Evolutionary conservation across 768 basidiomycete genomes (phyloP).

Genomic region (Hygrocybe coccinea): DNA sequence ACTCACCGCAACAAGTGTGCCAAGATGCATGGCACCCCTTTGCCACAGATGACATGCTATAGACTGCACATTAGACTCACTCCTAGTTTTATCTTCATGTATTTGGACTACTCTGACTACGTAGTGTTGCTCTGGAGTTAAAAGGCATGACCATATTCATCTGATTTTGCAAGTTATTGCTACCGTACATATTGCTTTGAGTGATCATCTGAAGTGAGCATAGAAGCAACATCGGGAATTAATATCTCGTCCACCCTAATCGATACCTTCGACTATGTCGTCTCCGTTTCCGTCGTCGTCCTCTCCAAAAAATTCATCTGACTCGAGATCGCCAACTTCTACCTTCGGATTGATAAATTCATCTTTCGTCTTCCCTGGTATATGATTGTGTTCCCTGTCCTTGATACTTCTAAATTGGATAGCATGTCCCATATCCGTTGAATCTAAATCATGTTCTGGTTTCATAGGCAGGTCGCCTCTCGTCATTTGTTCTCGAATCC

Average conservation of each 20-base stretch:
- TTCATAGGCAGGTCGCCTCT: constrained; percentile 52
- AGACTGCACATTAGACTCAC: background rate
- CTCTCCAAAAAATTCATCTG: constrained; percentile 42
- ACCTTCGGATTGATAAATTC: constrained; percentile 1
- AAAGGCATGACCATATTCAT: too few relatives aligned
- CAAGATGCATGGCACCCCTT: background rate
- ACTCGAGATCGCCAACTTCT: constrained; percentile 15
- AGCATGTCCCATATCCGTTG: constrained; percentile 9
- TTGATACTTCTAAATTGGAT: background rate
- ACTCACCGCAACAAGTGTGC: background rate
- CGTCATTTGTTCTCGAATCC: constrained; percentile 59
- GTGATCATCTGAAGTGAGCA: background rate
- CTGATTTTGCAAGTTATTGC: too few relatives aligned
- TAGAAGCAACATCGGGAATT: background rate
- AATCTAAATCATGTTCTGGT: constrained; percentile 48
- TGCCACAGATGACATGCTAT: background rate
- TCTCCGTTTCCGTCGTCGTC: constrained; percentile 27
- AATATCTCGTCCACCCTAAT: background rate
- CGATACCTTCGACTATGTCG: background rate
- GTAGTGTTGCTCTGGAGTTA: background rate
- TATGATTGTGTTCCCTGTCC: background rate
- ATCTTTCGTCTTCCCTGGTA: background rate
- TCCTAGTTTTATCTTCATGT: background rate
- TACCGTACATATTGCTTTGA: too few relatives aligned
- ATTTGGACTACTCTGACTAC: background rate